phyloP scores from a whole-genome alignment of 306 rosid genomes.

The Vicia sativa region DNA sequence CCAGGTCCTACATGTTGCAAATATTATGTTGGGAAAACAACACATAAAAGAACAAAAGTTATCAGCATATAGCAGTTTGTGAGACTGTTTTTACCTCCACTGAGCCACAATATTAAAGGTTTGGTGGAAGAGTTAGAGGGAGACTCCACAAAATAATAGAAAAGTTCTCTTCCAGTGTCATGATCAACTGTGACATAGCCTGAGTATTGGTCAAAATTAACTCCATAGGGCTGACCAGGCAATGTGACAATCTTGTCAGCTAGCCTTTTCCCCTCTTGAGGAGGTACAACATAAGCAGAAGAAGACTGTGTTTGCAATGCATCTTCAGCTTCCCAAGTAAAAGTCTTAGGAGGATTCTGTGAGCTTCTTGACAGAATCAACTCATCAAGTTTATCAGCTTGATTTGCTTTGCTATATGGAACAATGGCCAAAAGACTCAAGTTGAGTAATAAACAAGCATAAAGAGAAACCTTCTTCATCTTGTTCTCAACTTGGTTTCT shows the following conservation, averaged over 20 bases:
- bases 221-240: constrained; percentile 65
- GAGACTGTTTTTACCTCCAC: constrained; percentile 56
- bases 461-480: constrained; percentile 38
- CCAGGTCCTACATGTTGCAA: constrained; percentile 41
- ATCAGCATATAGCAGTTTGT: neutral
- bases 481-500: constrained; percentile 15
- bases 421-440: constrained; percentile 37
- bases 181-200: constrained; percentile 62
- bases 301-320: neutral
- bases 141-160: constrained; percentile 68
- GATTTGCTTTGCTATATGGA: constrained; percentile 41
- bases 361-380: constrained; percentile 42
- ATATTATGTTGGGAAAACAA: neutral
- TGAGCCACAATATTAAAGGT: constrained; percentile 64
- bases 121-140: constrained; percentile 43
- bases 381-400: constrained; percentile 46
- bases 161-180: constrained; percentile 52
- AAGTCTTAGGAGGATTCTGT: constrained; percentile 18
- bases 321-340: constrained; percentile 35
- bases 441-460: constrained; percentile 35
- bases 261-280: constrained; percentile 40
- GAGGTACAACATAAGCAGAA: constrained; percentile 19
- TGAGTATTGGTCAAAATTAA: constrained; percentile 58
- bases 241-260: constrained; percentile 53
- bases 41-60: no score